Conservation (phyloP, 257 asterid species). For the Eucommia ulmoides region DNA sequence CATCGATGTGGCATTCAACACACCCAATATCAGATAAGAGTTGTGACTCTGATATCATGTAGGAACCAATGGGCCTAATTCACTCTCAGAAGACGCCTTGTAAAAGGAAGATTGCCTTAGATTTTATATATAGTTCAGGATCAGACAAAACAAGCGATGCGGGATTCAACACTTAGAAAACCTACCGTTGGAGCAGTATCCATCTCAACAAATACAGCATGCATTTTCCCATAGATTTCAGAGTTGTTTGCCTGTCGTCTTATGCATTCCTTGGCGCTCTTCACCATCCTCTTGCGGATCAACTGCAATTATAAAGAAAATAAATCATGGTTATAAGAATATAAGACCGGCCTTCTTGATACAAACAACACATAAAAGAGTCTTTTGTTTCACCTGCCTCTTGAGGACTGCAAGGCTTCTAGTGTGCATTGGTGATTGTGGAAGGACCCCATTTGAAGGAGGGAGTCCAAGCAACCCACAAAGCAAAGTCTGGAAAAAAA, state of each 20-base stretch:
- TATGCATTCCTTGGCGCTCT: conserved; percentile 66
- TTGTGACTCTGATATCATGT: too few relatives aligned
- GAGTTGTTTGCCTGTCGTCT: conserved; percentile 62
- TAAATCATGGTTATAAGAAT: not conserved
- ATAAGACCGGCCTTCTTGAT: not conserved
- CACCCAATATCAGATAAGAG: too few relatives aligned
- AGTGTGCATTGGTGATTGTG: conserved; percentile 99
- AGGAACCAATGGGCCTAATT: too few relatives aligned
- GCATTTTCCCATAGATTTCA: conserved; percentile 86
- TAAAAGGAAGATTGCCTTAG: too few relatives aligned
- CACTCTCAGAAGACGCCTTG: too few relatives aligned
- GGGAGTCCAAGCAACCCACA: conserved; percentile 97
- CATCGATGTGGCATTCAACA: too few relatives aligned
- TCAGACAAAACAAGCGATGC: too few relatives aligned
- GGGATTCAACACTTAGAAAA: too few relatives aligned
- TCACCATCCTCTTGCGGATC: conserved; percentile 73
- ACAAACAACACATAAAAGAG: not conserved
- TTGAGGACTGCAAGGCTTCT: conserved; percentile 87
- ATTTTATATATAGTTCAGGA: too few relatives aligned
- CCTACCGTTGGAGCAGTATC: conserved; percentile 56
- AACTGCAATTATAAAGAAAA: conserved; percentile 25
- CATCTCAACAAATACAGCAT: conserved; percentile 78
- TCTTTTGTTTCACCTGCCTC: conserved; percentile 59
- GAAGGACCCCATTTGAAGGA: conserved; percentile 97
- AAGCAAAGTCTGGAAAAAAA: conserved; percentile 51